phyloP scores from a whole-genome alignment of 768 basidiomycete species.

The Mycena vitilis region DNA sequence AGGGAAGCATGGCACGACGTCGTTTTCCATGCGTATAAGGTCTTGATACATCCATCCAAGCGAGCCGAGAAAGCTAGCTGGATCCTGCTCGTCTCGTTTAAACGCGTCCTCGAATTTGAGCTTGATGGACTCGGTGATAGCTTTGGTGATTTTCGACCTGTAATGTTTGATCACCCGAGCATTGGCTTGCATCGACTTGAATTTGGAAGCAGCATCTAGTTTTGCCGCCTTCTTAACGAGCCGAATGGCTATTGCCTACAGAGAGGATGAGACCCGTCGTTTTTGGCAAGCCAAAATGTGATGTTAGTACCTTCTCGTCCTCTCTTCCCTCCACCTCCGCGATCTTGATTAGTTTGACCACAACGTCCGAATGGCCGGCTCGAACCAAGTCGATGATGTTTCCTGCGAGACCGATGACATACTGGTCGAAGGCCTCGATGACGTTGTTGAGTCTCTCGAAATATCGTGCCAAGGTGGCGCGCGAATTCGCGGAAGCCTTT shows the following conservation, averaged over 20 bases:
- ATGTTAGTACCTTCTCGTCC: conserved; percentile 84
- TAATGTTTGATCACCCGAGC: conserved; percentile 96
- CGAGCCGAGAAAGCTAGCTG: conserved; percentile 78
- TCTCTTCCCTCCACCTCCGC: conserved; percentile 92
- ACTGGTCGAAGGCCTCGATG: conserved; percentile 86
- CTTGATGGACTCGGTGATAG: conserved; percentile 82
- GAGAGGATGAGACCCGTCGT: conserved; percentile 11
- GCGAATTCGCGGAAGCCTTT: conserved; percentile 74
- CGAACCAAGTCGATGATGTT: conserved; percentile 85
- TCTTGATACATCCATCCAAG: conserved; percentile 96
- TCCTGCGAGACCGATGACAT: conserved; percentile 80
- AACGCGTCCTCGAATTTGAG: conserved; percentile 77
- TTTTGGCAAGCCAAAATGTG: background rate
- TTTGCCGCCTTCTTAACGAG: conserved; percentile 96
- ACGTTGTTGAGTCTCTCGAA: conserved; percentile 89
- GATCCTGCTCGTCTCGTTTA: conserved; percentile 69
- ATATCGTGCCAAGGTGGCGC: conserved; percentile 76
- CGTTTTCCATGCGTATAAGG: conserved; percentile 90
- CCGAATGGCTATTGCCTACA: conserved; percentile 90
- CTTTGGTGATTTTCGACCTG: conserved; percentile 86
- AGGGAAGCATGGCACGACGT: conserved; percentile 93
- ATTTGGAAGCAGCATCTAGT: conserved; percentile 92
- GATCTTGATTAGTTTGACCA: conserved; percentile 93
- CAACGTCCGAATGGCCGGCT: conserved; percentile 83
- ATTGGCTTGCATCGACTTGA: conserved; percentile 92